Evolutionary conservation across 208 protist genomes (phyloP).

Genomic region (Leishmania arabica): DNA sequence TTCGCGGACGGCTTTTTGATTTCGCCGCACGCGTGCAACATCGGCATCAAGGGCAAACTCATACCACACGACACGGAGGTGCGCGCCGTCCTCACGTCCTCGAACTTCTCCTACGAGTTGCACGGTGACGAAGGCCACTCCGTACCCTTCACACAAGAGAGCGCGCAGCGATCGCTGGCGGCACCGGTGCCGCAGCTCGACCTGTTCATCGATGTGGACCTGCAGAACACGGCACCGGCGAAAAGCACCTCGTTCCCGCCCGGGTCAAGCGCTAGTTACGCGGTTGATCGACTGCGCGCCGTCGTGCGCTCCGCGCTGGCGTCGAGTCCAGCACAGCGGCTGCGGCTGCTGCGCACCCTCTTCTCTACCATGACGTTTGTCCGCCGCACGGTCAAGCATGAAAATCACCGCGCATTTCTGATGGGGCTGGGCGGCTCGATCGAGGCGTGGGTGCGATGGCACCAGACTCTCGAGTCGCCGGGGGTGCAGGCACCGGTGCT

Average conservation of each 20-base stretch:
- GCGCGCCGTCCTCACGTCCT: slow-evolving; percentile 13
- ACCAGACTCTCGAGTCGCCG: background rate
- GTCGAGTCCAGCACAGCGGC: slow-evolving; percentile 5
- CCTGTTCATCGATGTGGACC: slow-evolving; percentile 17
- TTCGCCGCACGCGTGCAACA: slow-evolving; percentile 22
- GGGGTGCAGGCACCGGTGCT: slow-evolving; percentile 7
- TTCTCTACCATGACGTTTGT: slow-evolving; percentile 7
- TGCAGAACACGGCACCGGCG: slow-evolving; percentile 12
- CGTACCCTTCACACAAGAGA: slow-evolving; percentile 58
- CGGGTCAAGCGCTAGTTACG: background rate
- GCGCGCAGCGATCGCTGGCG: slow-evolving; percentile 30
- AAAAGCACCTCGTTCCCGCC: slow-evolving; percentile 8
- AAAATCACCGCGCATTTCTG: slow-evolving; percentile 13
- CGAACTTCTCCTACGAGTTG: slow-evolving; percentile 26
- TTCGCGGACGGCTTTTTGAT: slow-evolving; percentile 25
- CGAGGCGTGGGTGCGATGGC: slow-evolving; percentile 17
- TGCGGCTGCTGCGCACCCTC: slow-evolving; percentile 13
- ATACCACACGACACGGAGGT: slow-evolving; percentile 16
- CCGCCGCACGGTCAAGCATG: background rate
- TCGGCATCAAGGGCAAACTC: slow-evolving; percentile 14
- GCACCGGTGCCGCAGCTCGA: slow-evolving; percentile 66
- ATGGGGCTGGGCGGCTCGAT: slow-evolving; percentile 16
- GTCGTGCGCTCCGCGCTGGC: slow-evolving; percentile 2
- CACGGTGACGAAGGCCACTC: slow-evolving; percentile 44
- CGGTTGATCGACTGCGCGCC: slow-evolving; percentile 17